Base-by-base conservation (phyloP, 345 rosid species). In the Acer yangbiense region DNA sequence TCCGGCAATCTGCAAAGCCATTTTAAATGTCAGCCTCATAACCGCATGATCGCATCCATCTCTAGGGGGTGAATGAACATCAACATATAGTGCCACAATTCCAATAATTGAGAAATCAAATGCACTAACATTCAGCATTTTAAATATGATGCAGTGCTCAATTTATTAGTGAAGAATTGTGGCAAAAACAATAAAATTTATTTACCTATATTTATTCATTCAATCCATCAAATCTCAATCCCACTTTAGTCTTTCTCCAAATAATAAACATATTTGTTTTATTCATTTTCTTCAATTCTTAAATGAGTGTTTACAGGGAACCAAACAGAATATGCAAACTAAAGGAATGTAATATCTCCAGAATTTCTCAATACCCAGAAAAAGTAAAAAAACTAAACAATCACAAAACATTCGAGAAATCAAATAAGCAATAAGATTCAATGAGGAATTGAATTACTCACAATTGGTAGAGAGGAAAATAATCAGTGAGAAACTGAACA, bases 191-290 rank as follows among this genome's bases (percentile, higher is more conserved):
- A 27, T 27, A 27, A 27, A 27, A 27, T 27, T 27, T 27, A 27
- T 27, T 27, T 27, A 2, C 1, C 29, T 27, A 27, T 27, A 27
- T 27, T 27, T 27, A 27, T 27, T 27, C 89, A 55, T 83, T 83
- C 12, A 94, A 85, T 25, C 92, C 98, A 79, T 85, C 90, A 76
- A 92, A 27, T 27, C 29, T 70, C 78, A 93, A 25, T 25, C 25
- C 25, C 25, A 2, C 14, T 48, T 12, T 48, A 12, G 13, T 48
- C 54, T 9, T 12, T 7, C 7, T 41, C 7, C 7, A 41, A 41
- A 41, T 5, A 41, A 41, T 41, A 41, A 41, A 41, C 32, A 29
- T 29, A 2, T 29, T 29, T 29, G 29, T 29, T 29, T 29, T 2
- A 29, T 29, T 29, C 32, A 29, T 29, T 29, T 29, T 29, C 32